Evolutionary conservation across 1,284 basidiomycete species (phyloP).

Genomic region (Apiotrichum sp.): DNA sequence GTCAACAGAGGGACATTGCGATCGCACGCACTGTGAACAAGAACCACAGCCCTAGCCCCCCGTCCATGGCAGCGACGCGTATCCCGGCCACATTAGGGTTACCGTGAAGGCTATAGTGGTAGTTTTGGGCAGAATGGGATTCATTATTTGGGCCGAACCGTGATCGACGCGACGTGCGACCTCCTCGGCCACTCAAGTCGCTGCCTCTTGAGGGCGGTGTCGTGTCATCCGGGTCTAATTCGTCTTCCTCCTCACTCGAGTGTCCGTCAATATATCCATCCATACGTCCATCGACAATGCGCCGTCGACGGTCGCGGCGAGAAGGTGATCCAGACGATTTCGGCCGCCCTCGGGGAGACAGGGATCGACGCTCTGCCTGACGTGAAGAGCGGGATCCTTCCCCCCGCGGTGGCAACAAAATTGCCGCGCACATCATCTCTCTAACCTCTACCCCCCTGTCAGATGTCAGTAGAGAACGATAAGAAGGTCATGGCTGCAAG

Average conservation of each 20-base stretch:
- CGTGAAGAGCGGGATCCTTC: background rate
- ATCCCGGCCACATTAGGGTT: slow-evolving; percentile 35
- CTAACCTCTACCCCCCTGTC: slow-evolving; percentile 23
- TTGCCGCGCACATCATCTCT: slow-evolving; percentile 25
- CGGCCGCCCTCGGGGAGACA: background rate
- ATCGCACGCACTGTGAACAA: slow-evolving; percentile 34
- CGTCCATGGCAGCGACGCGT: slow-evolving; percentile 30
- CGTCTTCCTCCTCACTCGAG: background rate
- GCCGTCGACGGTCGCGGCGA: too few species aligned
- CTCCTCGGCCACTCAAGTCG: background rate
- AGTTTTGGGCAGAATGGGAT: background rate
- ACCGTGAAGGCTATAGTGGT: slow-evolving; percentile 32
- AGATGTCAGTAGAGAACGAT: background rate
- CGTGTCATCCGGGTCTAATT: background rate
- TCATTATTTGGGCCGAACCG: background rate
- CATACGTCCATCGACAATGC: too few species aligned
- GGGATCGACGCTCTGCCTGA: background rate
- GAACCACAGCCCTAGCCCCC: slow-evolving; percentile 39
- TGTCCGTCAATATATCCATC: too few species aligned
- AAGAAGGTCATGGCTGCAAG: background rate
- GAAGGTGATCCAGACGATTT: background rate
- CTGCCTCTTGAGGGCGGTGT: slow-evolving; percentile 3
- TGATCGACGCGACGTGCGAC: background rate
- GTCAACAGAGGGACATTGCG: background rate
- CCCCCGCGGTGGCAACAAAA: slow-evolving; percentile 8